A percentile compares a stretch with the other conserved stretches of the same genome.
Evolutionary conservation across 148 eudicot genomes (phyloP).

Genomic region (Camellia sinensis): DNA sequence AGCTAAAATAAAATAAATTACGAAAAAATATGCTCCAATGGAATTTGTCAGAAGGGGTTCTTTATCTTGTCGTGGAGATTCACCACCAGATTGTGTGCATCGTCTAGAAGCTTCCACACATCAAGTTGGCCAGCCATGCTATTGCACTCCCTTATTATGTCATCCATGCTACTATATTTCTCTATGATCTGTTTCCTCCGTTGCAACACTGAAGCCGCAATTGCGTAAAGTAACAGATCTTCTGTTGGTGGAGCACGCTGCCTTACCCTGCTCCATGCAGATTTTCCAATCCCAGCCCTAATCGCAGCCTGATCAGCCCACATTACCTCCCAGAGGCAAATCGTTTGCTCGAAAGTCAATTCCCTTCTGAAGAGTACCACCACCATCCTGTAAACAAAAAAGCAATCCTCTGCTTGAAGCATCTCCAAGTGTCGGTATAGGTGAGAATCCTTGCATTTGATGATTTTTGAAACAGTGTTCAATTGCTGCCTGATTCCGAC

Average conservation of each 20-base stretch:
- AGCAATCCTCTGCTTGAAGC: constrained; percentile 95
- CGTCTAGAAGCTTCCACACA: constrained; percentile 94
- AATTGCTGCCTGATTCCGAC: constrained; percentile 87
- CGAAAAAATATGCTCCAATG: too few species aligned
- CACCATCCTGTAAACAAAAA: constrained; percentile 97
- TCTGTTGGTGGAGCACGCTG: constrained; percentile 95
- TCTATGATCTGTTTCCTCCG: constrained; percentile 88
- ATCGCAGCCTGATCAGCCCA: constrained; percentile 98
- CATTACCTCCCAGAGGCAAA: constrained; percentile 97
- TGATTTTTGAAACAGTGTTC: constrained; percentile 72
- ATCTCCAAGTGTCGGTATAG: constrained; percentile 85
- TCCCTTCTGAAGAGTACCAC: constrained; percentile 93
- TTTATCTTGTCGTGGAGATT: constrained; percentile 83
- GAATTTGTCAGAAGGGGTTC: constrained; percentile 22
- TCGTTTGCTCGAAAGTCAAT: constrained; percentile 81
- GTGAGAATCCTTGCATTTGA: constrained; percentile 84
- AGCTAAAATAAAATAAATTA: too few species aligned
- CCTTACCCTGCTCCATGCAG: constrained; percentile 90
- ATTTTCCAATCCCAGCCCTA: constrained; percentile 82
- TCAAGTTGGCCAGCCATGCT: constrained; percentile 93
- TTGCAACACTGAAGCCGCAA: constrained; percentile 93
- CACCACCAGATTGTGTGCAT: constrained; percentile 84
- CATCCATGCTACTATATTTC: constrained; percentile 93
- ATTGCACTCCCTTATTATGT: constrained; percentile 89
- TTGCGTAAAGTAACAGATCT: constrained; percentile 78